Evolutionary conservation across 768 basidiomycete species (phyloP).

Genomic region (Collybia mongolica): DNA sequence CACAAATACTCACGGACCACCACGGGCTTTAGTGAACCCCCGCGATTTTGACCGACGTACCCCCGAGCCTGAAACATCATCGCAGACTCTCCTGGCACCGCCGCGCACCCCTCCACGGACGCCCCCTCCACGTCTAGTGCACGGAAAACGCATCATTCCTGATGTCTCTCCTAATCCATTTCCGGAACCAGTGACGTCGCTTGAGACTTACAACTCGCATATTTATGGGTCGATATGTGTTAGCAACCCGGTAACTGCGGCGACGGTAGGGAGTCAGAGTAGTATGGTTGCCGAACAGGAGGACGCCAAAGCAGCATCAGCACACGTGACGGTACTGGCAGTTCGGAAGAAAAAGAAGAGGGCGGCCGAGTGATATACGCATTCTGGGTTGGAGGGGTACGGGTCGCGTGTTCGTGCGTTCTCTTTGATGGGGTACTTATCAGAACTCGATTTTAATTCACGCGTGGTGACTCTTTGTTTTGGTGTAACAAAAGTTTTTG

Average conservation of each 20-base stretch:
- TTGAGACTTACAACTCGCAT: constrained; percentile 57
- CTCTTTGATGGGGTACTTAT: no score
- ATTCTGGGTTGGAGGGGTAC: neutral
- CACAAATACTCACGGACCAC: constrained; percentile 13
- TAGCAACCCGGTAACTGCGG: constrained; percentile 39
- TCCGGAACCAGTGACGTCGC: constrained; percentile 60
- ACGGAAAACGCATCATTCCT: constrained; percentile 25
- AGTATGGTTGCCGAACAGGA: neutral
- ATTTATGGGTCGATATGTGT: constrained; percentile 61
- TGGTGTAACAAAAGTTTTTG: no score
- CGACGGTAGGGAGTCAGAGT: constrained; percentile 1
- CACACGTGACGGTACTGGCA: constrained; percentile 54
- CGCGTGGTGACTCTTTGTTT: no score
- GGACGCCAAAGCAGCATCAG: constrained; percentile 6
- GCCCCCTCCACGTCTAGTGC: constrained; percentile 39
- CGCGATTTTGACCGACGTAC: constrained; percentile 32
- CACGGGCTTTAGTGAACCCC: constrained; percentile 10
- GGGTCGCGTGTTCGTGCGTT: no score
- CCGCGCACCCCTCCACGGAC: constrained; percentile 57
- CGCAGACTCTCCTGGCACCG: constrained; percentile 31
- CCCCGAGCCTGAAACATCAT: constrained; percentile 33
- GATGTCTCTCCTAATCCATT: constrained; percentile 68
- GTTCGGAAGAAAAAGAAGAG: constrained; percentile 59
- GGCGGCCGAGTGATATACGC: constrained; percentile 17
- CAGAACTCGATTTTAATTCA: no score